Evolutionary conservation across 345 rosid species (phyloP).

Genomic region (thale cress (Arabidopsis thaliana)): TAIR10.1 NC_003076.8:6462501-6463000

Average conservation of each 20-base stretch:
- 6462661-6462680: constrained; percentile 76
- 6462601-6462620: constrained; percentile 59
- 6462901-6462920: constrained; percentile 81
- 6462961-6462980: constrained; percentile 59
- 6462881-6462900: constrained; percentile 50
- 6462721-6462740: constrained; percentile 88
- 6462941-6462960: constrained; percentile 68
- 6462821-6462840: constrained; percentile 10
- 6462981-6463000: constrained; percentile 4
- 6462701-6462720: constrained; percentile 92
- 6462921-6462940: constrained; percentile 76
- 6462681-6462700: constrained; percentile 79
- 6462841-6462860: constrained; percentile 11
- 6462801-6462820: background rate
- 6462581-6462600: constrained; percentile 4
- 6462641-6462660: constrained; percentile 75
- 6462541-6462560: constrained; percentile 4
- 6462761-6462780: constrained; percentile 96
- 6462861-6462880: constrained; percentile 28
- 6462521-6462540: constrained; percentile 6
- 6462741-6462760: constrained; percentile 85
- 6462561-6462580: constrained; percentile 5
- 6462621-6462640: constrained; percentile 93
- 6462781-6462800: constrained; percentile 13
- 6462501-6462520: background rate